These are phyloP conservation scores for Nakaseomyces kungkrabaensis DNA, from an alignment of 1,139 yeast genomes.

Conservation along the genomic window DNA sequence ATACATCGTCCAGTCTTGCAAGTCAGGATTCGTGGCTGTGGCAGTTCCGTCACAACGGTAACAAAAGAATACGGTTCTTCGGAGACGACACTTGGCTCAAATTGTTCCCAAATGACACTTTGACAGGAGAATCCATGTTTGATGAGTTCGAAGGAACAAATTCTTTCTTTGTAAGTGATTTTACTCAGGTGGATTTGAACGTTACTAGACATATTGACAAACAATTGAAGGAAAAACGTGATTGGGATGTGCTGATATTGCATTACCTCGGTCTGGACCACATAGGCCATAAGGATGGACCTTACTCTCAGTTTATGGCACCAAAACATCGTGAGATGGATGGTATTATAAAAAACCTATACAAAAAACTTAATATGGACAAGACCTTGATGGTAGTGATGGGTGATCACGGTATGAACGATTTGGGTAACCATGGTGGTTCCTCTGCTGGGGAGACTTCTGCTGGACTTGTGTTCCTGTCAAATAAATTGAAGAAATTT, in stretches of 20 bases:
- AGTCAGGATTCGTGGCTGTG: conserved; percentile 81
- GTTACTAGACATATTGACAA: conserved; percentile 71
- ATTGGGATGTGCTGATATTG: conserved; percentile 80
- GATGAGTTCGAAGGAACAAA: conserved; percentile 72
- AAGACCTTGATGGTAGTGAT: conserved; percentile 61
- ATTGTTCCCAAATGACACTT: conserved; percentile 47
- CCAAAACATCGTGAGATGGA: conserved; percentile 84
- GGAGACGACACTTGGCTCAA: conserved; percentile 99
- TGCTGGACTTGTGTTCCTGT: conserved; percentile 63
- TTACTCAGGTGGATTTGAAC: conserved; percentile 84
- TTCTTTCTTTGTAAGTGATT: conserved; percentile 89
- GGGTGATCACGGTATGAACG: conserved; percentile 96
- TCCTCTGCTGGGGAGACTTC: conserved; percentile 87
- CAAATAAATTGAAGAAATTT: conserved; percentile 43
- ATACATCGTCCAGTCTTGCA: conserved; percentile 61
- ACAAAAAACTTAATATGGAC: conserved; percentile 37
- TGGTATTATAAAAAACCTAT: conserved; percentile 44
- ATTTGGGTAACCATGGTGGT: conserved; percentile 88
- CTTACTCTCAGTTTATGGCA: conserved; percentile 69
- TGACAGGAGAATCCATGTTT: conserved; percentile 35
- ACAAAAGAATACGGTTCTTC: conserved; percentile 60
- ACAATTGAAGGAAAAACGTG: conserved; percentile 28
- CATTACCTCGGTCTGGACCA: conserved; percentile 94
- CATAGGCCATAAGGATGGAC: conserved; percentile 96
- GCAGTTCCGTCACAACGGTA: conserved; percentile 41